Evolutionary conservation across 768 basidiomycete species (phyloP).

Genomic region (Cystobasidium tubakii): DNA sequence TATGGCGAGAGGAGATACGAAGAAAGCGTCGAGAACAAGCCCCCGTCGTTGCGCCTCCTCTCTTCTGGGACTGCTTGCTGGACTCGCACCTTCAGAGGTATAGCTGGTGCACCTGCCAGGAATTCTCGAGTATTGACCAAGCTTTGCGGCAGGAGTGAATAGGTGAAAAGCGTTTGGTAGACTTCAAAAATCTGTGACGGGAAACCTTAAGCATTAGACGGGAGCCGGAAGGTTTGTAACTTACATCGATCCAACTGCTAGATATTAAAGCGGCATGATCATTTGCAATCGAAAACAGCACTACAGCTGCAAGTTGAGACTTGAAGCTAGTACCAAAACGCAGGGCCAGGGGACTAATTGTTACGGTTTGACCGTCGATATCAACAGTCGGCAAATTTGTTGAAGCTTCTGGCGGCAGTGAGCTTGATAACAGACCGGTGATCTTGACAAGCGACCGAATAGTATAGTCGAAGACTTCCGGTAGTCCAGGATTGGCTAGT

Average conservation of each 20-base stretch:
- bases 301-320: conserved; percentile 90
- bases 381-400: conserved; percentile 76
- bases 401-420: conserved; percentile 60
- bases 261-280: conserved; percentile 88
- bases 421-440: conserved; percentile 65
- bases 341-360: conserved; percentile 84
- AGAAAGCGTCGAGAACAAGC: conserved; percentile 83
- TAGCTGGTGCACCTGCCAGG: conserved; percentile 85
- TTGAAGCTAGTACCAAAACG: conserved; percentile 92
- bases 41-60: conserved; percentile 68
- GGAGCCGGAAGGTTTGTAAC: conserved; percentile 36
- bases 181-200: conserved; percentile 82
- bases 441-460: conserved; percentile 87
- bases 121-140: conserved; percentile 99
- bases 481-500: conserved; percentile 76
- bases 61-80: conserved; percentile 46
- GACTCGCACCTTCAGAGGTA: conserved; percentile 65
- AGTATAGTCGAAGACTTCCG: conserved; percentile 94
- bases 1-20: conserved; percentile 97
- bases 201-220: background rate
- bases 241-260: conserved; percentile 87
- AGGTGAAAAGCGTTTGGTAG: conserved; percentile 91
- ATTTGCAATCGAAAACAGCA: conserved; percentile 94
- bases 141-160: conserved; percentile 78
- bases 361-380: conserved; percentile 79